Base-by-base conservation (phyloP, 2,329 filamentous ascomycete genomes). In the Fusarium azukiicola region DNA sequence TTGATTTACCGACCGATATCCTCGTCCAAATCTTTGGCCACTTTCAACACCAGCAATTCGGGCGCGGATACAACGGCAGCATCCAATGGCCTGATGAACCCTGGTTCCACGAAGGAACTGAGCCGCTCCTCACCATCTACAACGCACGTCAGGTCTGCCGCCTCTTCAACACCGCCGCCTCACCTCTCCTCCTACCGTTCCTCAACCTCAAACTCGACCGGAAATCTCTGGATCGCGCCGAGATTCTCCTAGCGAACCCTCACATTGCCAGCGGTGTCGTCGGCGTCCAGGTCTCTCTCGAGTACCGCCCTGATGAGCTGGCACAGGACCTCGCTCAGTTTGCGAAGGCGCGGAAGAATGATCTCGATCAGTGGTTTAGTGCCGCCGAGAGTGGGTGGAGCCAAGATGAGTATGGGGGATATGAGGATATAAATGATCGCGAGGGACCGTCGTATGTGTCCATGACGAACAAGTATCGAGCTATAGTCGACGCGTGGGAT, bases 231-330 rank as follows among this genome's bases (percentile, higher is more conserved):
- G 36, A 40, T 40, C 54, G 36, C 5, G 54, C 54, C 21, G 21
- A 58, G 54, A 23, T 23, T 40, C 54, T 58, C 6, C 54, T 58
- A 13, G 21, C 21, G 36, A 58, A 58, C 54, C 21, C 54, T 12
- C 12, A 58, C 21, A 58, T 58, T 14, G 36, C 36, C 54, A 58
- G 54, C 19, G 54, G 54, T 40, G 54, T 58, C 36, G 5, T 40
- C 13, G 54, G 54, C 54, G 40, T 58, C 13, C 54, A 58, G 54
- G 54, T 58, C 8, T 58, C 54, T 38, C 54, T 58, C 14, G 54
- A 58, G 36, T 58, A 58, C 54, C 54, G 54, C 36, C 54, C 54
- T 1, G n/a, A 38, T 14, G 54, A 58, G 8, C 21, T 58, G 3
- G 54, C 54, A 40, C 19, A 58, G 36, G 36, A 21, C 21, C n/a